Evolutionary conservation across 2,329 filamentous ascomycete genomes (phyloP).

Genomic region (Botryosphaeria dothidea): DNA sequence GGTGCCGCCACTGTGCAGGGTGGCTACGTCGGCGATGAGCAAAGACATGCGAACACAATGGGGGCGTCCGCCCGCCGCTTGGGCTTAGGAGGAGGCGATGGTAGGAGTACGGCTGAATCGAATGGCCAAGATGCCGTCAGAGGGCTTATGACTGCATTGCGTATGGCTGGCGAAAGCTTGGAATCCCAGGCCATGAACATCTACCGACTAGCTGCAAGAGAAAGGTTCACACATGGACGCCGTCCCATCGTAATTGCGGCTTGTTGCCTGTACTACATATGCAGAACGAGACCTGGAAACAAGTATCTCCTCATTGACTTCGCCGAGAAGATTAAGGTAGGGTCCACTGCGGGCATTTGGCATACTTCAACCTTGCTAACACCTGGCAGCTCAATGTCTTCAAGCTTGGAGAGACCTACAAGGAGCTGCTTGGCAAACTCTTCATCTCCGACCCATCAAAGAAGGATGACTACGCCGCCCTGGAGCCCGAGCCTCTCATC

Average conservation of each 20-base stretch:
- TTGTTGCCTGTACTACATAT: conserved; percentile 83
- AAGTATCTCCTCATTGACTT: conserved; percentile 94
- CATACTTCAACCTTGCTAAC: background rate
- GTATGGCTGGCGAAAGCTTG: conserved; percentile 36
- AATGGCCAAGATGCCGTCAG: conserved; percentile 49
- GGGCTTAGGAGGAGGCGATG: conserved; percentile 50
- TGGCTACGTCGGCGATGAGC: conserved; percentile 81
- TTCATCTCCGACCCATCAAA: conserved; percentile 60
- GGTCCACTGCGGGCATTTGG: conserved; percentile 6
- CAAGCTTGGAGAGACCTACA: conserved; percentile 86
- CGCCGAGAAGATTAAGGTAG: conserved; percentile 71
- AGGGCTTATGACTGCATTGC: conserved; percentile 40
- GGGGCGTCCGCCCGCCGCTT: conserved; percentile 41
- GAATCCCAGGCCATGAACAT: conserved; percentile 42
- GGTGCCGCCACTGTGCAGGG: conserved; percentile 91
- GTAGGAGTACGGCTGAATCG: conserved; percentile 64
- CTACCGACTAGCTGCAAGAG: conserved; percentile 56
- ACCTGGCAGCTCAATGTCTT: conserved; percentile 77
- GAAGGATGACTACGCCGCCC: conserved; percentile 54
- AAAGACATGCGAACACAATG: conserved; percentile 71
- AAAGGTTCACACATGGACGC: conserved; percentile 66
- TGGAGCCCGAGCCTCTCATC: conserved; percentile 84
- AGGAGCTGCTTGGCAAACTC: conserved; percentile 69
- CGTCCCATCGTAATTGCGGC: conserved; percentile 80
- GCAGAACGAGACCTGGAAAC: conserved; percentile 75